Base-by-base conservation (phyloP, 176 grass and related monocot species). In the Triticum turgidum region DNA sequence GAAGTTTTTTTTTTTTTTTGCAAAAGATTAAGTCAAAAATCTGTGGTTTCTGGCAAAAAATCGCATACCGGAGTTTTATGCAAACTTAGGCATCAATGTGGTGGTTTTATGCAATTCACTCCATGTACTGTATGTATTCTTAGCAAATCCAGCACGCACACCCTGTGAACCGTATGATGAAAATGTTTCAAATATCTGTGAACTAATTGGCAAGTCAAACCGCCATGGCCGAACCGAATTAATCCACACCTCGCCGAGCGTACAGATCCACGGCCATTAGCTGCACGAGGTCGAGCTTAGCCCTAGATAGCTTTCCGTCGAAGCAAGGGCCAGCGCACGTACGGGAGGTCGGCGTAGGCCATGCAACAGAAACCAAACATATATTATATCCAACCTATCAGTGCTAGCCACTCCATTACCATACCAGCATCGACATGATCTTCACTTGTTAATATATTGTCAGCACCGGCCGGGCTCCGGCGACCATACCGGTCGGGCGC, bases 401-500 rank as follows among this genome's bases (percentile, higher is more conserved):
- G 54, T 58, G 54, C 54, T 58, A 58, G 54, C 54, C 21, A 21
- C 54, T 58, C 54, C 54, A 58, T 58, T 58, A 20, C 54, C 18
- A 0, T 58, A 20, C 54, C 18, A 0, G 54, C 54, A 58, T 58
- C 17, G 18, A 7, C 18, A 58, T 58, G 54, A 58, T 20, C 54
- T 21, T 58, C 9, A 24, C 59, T 62, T 62, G 21, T 62, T 62
- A 58, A 58, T 58, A 58, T 22, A 3, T 45, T 47, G 9, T 18
- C 21, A 33, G 61, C 61, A 29, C 38, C 78, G 61, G 61, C 24
- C 13, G 38, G 61, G 56, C 20, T 18, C 54, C 58, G 7, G 13
- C 52, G 35, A 5, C 86, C 86, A 15, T 76, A 87, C 75, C 44
- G n/a, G 30, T 75, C 44, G 15, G n/a, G 30, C 12, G 22, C 69